Percentiles rank a stretch among this genome's conserved stretches.
Evolutionary conservation across 805 yeast species (phyloP).

Genomic region (Saccharomycopsis microspora): DNA sequence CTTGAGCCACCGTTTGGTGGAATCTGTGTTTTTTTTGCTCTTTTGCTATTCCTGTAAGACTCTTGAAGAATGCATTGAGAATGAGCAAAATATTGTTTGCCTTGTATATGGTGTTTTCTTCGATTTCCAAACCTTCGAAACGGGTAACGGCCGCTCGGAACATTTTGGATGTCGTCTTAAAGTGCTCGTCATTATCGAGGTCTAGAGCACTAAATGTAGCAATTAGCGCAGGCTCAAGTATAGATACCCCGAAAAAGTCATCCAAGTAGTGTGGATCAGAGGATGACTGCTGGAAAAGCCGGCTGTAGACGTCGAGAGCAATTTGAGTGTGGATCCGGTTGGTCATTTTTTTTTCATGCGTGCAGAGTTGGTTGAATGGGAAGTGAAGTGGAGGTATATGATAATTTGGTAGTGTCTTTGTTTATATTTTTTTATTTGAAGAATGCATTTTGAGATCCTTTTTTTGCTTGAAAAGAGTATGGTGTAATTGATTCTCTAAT

Average conservation of each 20-base stretch:
- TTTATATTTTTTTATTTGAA: no score
- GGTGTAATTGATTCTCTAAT: no score
- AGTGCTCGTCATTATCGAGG: conserved; percentile 1
- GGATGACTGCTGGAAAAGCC: conserved; percentile 1
- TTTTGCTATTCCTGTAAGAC: background rate
- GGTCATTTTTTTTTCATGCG: background rate
- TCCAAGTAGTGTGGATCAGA: conserved; percentile 8
- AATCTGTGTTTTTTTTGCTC: conserved; percentile 1
- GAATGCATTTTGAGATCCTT: no score
- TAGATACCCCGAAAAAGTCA: conserved; percentile 12
- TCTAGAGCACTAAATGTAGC: conserved; percentile 14
- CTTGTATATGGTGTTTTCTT: conserved; percentile 2
- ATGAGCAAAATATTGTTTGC: conserved; percentile 11
- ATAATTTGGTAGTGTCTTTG: no score
- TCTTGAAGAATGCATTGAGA: conserved; percentile 13
- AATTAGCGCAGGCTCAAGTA: conserved; percentile 14
- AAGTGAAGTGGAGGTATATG: no score
- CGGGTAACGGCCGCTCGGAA: background rate
- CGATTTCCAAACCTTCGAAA: background rate
- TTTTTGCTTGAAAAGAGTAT: no score
- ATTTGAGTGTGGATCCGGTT: conserved; percentile 9
- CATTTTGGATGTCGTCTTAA: background rate
- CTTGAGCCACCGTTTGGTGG: background rate
- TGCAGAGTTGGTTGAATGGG: background rate
- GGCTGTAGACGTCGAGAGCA: conserved; percentile 12